These are phyloP conservation scores for Termitomyces sp. DNA, from an alignment of 768 basidiomycete genomes.

Conservation along the genomic window DNA sequence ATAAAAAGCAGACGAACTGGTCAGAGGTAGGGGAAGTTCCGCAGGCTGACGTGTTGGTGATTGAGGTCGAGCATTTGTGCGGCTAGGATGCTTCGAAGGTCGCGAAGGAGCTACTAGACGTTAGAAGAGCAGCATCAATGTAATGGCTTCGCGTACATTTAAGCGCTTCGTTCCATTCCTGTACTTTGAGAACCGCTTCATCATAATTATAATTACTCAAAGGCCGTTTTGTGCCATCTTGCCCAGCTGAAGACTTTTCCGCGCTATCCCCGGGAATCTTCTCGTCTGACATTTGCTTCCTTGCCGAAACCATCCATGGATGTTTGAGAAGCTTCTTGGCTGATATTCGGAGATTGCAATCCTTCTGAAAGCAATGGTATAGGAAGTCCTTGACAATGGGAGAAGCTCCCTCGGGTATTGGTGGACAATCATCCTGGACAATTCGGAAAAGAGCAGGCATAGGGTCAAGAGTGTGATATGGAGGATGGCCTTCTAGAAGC, in stretches of 20 bases:
- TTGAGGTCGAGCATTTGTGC: slow-evolving; percentile 38
- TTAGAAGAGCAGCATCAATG: slow-evolving; percentile 4
- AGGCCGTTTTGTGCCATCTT: slow-evolving; percentile 39
- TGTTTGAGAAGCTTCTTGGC: slow-evolving; percentile 91
- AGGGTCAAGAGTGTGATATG: slow-evolving; percentile 92
- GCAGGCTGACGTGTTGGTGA: slow-evolving; percentile 43
- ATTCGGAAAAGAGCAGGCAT: slow-evolving; percentile 99
- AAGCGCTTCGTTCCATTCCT: slow-evolving; percentile 98
- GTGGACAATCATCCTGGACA: slow-evolving; percentile 96
- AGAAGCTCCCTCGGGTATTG: slow-evolving; percentile 92
- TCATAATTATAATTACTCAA: slow-evolving; percentile 85
- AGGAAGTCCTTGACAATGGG: slow-evolving; percentile 96
- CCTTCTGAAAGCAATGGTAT: slow-evolving; percentile 98
- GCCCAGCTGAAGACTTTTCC: slow-evolving; percentile 28
- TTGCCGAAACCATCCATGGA: slow-evolving; percentile 92
- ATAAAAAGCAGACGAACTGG: slow-evolving; percentile 25
- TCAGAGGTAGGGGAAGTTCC: slow-evolving; percentile 25
- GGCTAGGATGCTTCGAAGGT: slow-evolving; percentile 62
- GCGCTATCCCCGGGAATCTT: slow-evolving; percentile 28
- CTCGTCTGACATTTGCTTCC: slow-evolving; percentile 61
- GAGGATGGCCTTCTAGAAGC: slow-evolving; percentile 85
- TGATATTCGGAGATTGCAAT: slow-evolving; percentile 88
- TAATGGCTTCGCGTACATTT: slow-evolving; percentile 54
- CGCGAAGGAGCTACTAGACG: slow-evolving; percentile 59
- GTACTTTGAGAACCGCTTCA: slow-evolving; percentile 90